These are phyloP conservation scores for Backusella morwellensis DNA, from an alignment of 192 early-diverging fungal genomes.

Conservation along the genomic window DNA sequence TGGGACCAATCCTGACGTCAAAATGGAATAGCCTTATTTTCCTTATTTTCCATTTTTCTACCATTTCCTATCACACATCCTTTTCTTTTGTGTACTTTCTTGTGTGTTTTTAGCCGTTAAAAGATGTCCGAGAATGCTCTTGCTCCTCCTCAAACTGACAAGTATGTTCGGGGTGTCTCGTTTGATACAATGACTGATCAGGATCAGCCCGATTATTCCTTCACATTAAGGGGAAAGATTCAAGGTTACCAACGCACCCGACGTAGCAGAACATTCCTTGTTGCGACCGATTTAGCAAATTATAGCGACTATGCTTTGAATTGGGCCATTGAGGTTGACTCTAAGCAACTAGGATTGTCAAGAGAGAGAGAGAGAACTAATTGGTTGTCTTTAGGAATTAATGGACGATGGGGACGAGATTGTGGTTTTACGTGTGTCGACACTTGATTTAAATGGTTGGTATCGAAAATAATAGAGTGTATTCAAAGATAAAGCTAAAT, in stretches of 20 bases:
- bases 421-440: slow-evolving; percentile 26
- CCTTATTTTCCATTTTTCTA: neutral
- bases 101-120: neutral
- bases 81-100: neutral
- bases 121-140: neutral
- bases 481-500: neutral
- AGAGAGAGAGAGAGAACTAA: slow-evolving; percentile 2
- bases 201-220: slow-evolving; percentile 39
- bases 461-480: neutral
- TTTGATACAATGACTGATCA: slow-evolving; percentile 40
- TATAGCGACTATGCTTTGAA: slow-evolving; percentile 49
- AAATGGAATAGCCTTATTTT: neutral
- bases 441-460: slow-evolving; percentile 30
- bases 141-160: neutral
- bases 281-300: slow-evolving; percentile 51
- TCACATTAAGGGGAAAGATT: slow-evolving; percentile 48
- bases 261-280: slow-evolving; percentile 43
- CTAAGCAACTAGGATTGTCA: neutral
- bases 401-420: slow-evolving; percentile 56
- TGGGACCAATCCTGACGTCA: slow-evolving; percentile 4
- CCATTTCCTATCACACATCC: neutral
- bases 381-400: slow-evolving; percentile 27
- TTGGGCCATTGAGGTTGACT: slow-evolving; percentile 44
- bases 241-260: slow-evolving; percentile 40
- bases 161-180: slow-evolving; percentile 35